phyloP scores from a whole-genome alignment of 129 eudicot species.

The Flaveria sonorensis region DNA sequence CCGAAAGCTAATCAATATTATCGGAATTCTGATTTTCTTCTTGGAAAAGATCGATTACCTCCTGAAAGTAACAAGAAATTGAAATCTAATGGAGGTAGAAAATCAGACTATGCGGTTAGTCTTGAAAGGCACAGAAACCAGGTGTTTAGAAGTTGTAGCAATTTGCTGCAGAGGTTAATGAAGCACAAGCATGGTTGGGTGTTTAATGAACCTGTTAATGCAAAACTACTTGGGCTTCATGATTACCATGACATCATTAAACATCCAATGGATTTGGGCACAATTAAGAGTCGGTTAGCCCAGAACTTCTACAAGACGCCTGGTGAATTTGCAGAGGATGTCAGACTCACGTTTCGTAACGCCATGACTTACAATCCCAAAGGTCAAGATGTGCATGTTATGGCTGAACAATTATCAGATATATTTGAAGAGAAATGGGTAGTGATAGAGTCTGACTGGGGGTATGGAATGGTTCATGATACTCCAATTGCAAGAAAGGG shows the following conservation, averaged over 20 bases:
- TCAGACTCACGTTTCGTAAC: conserved; percentile 47
- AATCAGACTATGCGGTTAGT: conserved; percentile 40
- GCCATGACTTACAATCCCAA: conserved; percentile 52
- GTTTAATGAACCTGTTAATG: conserved; percentile 56
- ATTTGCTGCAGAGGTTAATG: conserved; percentile 62
- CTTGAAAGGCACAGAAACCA: conserved; percentile 54
- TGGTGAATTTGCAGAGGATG: conserved; percentile 50
- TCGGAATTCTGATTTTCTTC: conserved; percentile 69
- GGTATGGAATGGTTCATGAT: conserved; percentile 49
- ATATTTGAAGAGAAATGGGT: conserved; percentile 85
- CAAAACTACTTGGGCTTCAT: conserved; percentile 36
- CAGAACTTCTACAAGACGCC: conserved; percentile 43
- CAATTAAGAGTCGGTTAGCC: conserved; percentile 42
- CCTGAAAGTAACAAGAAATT: conserved; percentile 69
- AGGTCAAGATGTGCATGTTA: conserved; percentile 60
- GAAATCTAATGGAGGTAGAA: conserved; percentile 59
- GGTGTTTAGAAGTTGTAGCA: conserved; percentile 59
- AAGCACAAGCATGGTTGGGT: conserved; percentile 54
- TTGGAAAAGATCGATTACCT: conserved; percentile 80
- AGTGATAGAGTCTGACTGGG: conserved; percentile 66
- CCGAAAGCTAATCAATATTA: conserved; percentile 86
- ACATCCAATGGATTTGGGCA: conserved; percentile 63
- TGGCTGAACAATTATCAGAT: conserved; percentile 69
- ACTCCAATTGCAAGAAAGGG: conserved; percentile 52
- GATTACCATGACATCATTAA: conserved; percentile 51